Evolutionary conservation across 306 rosid genomes (phyloP).

Genomic region (Vigna trinervia): DNA sequence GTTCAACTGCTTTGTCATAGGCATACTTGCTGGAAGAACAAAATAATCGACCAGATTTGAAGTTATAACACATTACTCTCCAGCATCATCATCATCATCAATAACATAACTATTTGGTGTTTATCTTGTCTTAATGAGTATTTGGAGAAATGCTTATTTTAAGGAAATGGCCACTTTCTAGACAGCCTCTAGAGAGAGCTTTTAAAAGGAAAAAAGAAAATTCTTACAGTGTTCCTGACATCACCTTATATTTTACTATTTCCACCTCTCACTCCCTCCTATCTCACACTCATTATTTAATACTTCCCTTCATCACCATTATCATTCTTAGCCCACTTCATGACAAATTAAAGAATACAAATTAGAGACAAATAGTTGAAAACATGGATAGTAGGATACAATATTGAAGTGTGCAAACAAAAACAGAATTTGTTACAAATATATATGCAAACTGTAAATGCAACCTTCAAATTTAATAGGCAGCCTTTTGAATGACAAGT

Average conservation of each 20-base stretch:
- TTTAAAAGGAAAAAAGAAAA: background rate
- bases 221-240: slow-evolving; percentile 2
- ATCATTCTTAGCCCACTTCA: slow-evolving; percentile 7
- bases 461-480: background rate
- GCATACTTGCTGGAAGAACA: slow-evolving; percentile 76
- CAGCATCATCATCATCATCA: slow-evolving; percentile 4
- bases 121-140: background rate
- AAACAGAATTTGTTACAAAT: slow-evolving; percentile 6
- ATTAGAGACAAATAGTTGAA: slow-evolving; percentile 1
- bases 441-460: background rate
- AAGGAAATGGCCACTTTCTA: background rate
- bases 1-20: slow-evolving; percentile 85
- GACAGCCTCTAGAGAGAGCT: background rate
- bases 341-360: background rate
- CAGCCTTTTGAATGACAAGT: background rate
- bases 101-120: slow-evolving; percentile 25
- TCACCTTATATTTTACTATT: background rate
- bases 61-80: slow-evolving; percentile 10
- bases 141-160: background rate
- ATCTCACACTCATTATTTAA: background rate
- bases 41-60: slow-evolving; percentile 24
- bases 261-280: background rate
- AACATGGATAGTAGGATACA: background rate
- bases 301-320: background rate
- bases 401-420: background rate